Conservation (phyloP, 495 filamentous ascomycete genomes). For the Tuber indicum region DNA sequence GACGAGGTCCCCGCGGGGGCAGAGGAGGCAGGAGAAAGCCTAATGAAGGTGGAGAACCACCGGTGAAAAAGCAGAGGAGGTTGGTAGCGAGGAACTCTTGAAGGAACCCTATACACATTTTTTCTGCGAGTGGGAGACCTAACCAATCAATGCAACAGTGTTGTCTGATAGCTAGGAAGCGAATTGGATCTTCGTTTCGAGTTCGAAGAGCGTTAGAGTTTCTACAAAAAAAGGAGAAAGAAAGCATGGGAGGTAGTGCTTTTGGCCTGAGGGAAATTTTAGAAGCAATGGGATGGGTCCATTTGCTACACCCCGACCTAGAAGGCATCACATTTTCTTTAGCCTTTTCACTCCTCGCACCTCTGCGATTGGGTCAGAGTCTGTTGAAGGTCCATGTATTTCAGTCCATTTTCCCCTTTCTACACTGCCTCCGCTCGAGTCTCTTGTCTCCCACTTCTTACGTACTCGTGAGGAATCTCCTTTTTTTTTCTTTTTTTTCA, state of each 20-base stretch:
- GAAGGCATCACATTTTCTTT: neutral
- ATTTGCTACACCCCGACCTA: neutral
- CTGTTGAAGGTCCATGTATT: neutral
- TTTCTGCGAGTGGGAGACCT: neutral
- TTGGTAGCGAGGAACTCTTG: constrained; percentile 39
- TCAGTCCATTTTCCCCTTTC: neutral
- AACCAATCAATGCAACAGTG: neutral
- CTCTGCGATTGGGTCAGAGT: neutral
- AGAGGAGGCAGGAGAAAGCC: constrained; percentile 33
- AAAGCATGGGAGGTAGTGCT: neutral
- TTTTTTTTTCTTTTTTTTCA: neutral
- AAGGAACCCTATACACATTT: neutral
- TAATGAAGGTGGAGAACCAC: constrained; percentile 31
- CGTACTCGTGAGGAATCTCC: neutral
- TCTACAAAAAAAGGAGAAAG: neutral
- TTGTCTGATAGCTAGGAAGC: neutral
- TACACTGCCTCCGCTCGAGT: neutral
- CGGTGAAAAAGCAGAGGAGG: constrained; percentile 41
- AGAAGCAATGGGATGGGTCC: neutral
- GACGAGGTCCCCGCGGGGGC: constrained; percentile 29
- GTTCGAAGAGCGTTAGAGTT: neutral
- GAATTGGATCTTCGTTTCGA: neutral
- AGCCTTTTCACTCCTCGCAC: neutral
- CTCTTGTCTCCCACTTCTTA: neutral
- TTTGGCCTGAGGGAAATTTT: neutral